Conservation (phyloP, 306 rosid species). For the Begonia fuchsioides region DNA sequence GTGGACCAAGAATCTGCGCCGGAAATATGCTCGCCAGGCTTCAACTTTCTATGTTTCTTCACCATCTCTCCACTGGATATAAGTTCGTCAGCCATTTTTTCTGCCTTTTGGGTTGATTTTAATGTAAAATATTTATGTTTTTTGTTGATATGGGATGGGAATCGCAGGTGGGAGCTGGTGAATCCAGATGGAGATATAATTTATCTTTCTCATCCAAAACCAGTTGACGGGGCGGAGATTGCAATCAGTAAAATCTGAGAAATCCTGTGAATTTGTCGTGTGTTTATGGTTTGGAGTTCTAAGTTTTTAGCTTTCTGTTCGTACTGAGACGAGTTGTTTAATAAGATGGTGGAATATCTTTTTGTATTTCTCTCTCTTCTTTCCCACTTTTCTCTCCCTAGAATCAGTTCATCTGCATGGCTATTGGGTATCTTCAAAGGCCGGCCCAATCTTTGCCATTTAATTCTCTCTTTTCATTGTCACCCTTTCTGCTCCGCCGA, state of each 20-base stretch:
- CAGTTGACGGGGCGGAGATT: constrained; percentile 18
- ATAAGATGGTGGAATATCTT: no score
- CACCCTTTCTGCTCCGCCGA: background rate
- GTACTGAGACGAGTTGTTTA: no score
- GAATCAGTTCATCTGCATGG: background rate
- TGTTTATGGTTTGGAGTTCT: no score
- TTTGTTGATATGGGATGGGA: background rate
- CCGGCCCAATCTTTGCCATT: constrained; percentile 3
- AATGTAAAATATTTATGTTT: background rate
- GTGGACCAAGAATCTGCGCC: constrained; percentile 26
- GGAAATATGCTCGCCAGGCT: constrained; percentile 31
- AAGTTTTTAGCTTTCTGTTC: no score
- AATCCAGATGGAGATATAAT: constrained; percentile 14
- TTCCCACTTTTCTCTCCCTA: no score
- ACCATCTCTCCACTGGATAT: constrained; percentile 29
- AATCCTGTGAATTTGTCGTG: background rate
- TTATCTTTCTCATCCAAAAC: constrained; percentile 25
- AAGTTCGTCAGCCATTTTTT: constrained; percentile 10
- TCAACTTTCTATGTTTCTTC: constrained; percentile 24
- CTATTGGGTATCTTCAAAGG: constrained; percentile 7
- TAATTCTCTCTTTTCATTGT: background rate
- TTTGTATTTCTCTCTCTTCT: no score
- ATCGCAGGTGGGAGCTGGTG: constrained; percentile 28
- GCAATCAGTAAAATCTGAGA: constrained; percentile 18
- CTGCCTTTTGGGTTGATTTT: background rate